A percentile compares a stretch with the other conserved stretches of the same genome.
phyloP scores from a whole-genome alignment of 1,284 basidiomycete genomes.

The Athelia psychrophila region DNA sequence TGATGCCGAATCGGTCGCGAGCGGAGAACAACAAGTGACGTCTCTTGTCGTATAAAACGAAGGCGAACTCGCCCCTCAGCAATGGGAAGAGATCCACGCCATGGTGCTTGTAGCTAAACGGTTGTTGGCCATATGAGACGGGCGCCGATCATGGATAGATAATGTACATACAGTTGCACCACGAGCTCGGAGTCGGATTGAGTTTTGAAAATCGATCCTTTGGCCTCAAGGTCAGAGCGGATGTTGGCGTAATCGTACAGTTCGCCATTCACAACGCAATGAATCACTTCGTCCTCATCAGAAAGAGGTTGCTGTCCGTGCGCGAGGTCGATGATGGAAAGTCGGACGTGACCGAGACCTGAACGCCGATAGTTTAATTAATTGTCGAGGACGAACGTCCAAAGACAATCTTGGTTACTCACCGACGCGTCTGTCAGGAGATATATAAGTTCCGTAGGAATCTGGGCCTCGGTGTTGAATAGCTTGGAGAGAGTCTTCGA shows the following conservation, averaged over 20 bases:
- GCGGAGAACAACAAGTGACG: conserved; percentile 14
- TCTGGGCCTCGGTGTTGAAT: too few relatives aligned
- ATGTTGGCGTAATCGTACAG: conserved; percentile 1
- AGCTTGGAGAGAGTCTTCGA: too few relatives aligned
- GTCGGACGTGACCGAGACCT: conserved; percentile 2
- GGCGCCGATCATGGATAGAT: background rate
- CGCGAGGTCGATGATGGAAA: background rate
- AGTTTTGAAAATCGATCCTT: background rate
- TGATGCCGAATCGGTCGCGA: conserved; percentile 19
- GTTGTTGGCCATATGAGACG: background rate
- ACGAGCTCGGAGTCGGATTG: conserved; percentile 1
- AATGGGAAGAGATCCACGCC: conserved; percentile 8
- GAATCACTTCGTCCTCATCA: background rate
- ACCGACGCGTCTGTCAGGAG: too few relatives aligned
- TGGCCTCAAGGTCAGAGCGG: background rate
- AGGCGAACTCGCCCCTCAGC: conserved; percentile 18
- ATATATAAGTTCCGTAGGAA: too few relatives aligned
- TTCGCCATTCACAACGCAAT: background rate
- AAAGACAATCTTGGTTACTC: too few relatives aligned
- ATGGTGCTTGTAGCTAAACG: conserved; percentile 10
- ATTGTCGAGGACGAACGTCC: too few relatives aligned
- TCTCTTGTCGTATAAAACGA: conserved; percentile 16
- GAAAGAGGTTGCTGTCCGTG: background rate
- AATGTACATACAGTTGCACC: background rate
- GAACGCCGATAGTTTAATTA: background rate